Evolutionary conservation across 78 protist genomes (phyloP).

Genomic region (Carpediemonas membranifera): DNA sequence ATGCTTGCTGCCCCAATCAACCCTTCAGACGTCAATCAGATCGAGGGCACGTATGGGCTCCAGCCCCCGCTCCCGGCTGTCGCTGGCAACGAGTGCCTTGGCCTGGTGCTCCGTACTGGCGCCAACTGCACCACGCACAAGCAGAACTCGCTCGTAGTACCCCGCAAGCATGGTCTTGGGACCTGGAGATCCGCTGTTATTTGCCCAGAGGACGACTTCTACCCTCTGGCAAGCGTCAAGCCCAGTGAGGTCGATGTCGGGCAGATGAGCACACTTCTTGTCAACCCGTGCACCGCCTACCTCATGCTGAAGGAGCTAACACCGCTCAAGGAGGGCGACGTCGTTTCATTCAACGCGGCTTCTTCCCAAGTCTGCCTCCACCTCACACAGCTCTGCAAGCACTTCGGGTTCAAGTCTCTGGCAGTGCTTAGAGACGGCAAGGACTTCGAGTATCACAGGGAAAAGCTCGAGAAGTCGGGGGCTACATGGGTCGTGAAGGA

Average conservation of each 20-base stretch:
- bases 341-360: conserved; percentile 68
- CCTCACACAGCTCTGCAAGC: conserved; percentile 56
- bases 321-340: conserved; percentile 54
- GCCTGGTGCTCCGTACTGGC: conserved; percentile 61
- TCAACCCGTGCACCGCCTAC: conserved; percentile 72
- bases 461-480: too few relatives aligned
- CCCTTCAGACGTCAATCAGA: conserved; percentile 66
- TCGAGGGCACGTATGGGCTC: conserved; percentile 65
- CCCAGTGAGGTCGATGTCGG: conserved; percentile 44
- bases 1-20: conserved; percentile 72
- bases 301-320: conserved; percentile 59
- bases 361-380: conserved; percentile 56
- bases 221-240: too few relatives aligned
- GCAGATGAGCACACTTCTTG: conserved; percentile 41
- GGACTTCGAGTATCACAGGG: too few relatives aligned
- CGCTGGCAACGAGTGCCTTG: conserved; percentile 71
- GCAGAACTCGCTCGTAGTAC: conserved; percentile 51
- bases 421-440: conserved; percentile 47
- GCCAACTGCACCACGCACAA: conserved; percentile 30
- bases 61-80: conserved; percentile 57
- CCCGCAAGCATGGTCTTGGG: conserved; percentile 24
- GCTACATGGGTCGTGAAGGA: too few relatives aligned
- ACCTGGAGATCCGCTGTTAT: conserved; percentile 61
- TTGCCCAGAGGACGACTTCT: conserved; percentile 27
- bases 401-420: conserved; percentile 52